Evolutionary conservation across 129 eudicot species (phyloP), one percentile per base, ranked within the genome.

Genomic region (Flaveria ramosissima): DNA sequence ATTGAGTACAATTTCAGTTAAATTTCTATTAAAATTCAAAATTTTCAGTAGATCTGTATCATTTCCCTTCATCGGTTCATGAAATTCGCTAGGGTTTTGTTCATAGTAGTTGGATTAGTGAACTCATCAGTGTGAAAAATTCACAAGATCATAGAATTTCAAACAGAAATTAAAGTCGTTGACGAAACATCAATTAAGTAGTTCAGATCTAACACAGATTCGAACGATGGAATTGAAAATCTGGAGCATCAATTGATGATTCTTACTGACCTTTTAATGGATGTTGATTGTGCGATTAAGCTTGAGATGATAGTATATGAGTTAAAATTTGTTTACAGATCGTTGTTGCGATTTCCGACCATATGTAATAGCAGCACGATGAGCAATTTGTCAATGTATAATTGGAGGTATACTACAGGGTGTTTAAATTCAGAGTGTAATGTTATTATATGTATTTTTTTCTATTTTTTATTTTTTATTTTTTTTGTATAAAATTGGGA

Each of bases 121-220:
- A 39, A 56, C 10, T 43, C 32, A 39, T 32, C 7, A 17, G 65
- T 6, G 52, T 73, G 43, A 41, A 42, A 72, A 20, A 21, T 15
- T 56, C 68, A 15, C 24, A 41, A 21, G 14, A 45, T 46, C 68
- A 20, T 57, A 41, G 13, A 36, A 19, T n/a, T 50, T 15, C 12
- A 52, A 50, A 16, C 30, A n/a, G 7, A 19, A 71, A 51, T 16
- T 12, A 10, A 66, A 66, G n/a, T 16, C 15, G 16, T 16, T 1
- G 9, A 30, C 21, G 16, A 8, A 36, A 7, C 7, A 0, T 36
- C 15, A 66, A 39, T 7, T 36, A 2, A 39, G 46, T 26, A 63
- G 21, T 61, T 61, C 32, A 74, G 71, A 74, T 74, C 78, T 43
- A 24, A 8, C 24, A 0, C 30, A 59, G 78, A 74, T 60, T 57